Evolutionary conservation across 2,329 filamentous ascomycete genomes (phyloP).

Genomic region (Epichloe brachyelytri): DNA sequence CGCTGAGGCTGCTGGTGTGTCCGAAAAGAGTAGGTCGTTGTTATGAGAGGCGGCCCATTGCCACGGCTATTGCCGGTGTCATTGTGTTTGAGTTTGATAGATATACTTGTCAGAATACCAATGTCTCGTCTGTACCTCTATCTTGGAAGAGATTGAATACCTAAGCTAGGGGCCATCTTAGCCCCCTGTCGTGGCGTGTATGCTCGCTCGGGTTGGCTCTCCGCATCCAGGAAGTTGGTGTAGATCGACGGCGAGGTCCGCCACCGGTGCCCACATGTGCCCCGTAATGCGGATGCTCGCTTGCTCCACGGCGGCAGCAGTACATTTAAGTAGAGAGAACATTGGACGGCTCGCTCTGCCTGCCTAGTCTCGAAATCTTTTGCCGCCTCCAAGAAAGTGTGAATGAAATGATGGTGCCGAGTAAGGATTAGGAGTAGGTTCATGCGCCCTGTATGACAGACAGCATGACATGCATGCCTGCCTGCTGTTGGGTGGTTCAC

Average conservation of each 20-base stretch:
- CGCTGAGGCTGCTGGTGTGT: not conserved
- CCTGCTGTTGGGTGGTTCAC: no score
- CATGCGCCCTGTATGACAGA: no score
- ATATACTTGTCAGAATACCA: not conserved
- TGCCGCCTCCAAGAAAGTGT: not conserved
- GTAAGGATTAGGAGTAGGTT: no score
- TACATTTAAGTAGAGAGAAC: not conserved
- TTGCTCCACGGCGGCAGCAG: not conserved
- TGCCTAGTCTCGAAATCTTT: no score
- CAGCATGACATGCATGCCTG: no score
- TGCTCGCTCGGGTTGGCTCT: not conserved
- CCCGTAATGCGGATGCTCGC: no score
- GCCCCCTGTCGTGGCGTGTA: not conserved
- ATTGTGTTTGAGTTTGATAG: not conserved
- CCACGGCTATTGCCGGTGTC: constrained; percentile 8
- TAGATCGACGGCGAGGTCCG: not conserved
- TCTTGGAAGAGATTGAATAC: not conserved
- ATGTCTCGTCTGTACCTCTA: not conserved
- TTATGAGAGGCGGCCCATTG: constrained; percentile 6
- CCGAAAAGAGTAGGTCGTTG: constrained; percentile 1
- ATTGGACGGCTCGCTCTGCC: not conserved
- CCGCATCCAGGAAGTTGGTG: not conserved
- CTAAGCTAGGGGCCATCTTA: not conserved
- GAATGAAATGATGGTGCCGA: no score
- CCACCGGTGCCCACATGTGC: no score